Evolutionary conservation across 2,329 filamentous ascomycete genomes (phyloP).

Genomic region (Leptographium galeiforme): DNA sequence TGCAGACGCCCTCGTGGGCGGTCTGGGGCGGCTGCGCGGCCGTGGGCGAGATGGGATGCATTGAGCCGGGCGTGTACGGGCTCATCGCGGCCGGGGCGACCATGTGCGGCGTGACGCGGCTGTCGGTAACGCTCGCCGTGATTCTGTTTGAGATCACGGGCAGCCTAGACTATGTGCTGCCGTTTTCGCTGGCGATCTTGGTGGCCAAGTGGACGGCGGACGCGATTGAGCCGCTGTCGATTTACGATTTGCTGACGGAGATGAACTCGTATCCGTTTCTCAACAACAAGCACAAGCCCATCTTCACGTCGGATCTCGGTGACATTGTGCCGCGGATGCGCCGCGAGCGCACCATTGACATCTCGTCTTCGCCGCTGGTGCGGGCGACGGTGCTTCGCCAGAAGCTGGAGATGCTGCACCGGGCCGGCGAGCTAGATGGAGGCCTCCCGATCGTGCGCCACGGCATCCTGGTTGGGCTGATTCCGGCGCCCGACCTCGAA

Average conservation of each 20-base stretch:
- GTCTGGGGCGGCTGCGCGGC: constrained; percentile 65
- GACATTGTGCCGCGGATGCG: constrained; percentile 73
- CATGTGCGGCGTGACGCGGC: constrained; percentile 91
- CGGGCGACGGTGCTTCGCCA: constrained; percentile 60
- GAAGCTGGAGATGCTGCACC: constrained; percentile 72
- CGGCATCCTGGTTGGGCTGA: constrained; percentile 71
- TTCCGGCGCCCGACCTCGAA: constrained; percentile 86
- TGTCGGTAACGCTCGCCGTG: constrained; percentile 87
- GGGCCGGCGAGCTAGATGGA: constrained; percentile 80
- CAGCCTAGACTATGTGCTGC: constrained; percentile 85
- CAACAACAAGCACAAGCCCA: constrained; percentile 87
- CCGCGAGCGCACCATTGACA: constrained; percentile 72
- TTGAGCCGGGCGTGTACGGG: constrained; percentile 94
- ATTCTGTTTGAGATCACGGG: constrained; percentile 95
- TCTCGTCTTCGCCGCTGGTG: constrained; percentile 69
- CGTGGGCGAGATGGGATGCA: constrained; percentile 62
- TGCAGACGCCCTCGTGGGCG: constrained; percentile 55
- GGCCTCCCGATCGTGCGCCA: constrained; percentile 77
- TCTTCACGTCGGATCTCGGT: constrained; percentile 77
- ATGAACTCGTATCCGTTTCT: constrained; percentile 97
- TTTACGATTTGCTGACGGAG: constrained; percentile 88
- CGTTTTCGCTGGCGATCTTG: constrained; percentile 82
- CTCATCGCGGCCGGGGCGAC: constrained; percentile 89
- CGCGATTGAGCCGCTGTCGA: constrained; percentile 83
- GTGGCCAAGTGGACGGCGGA: constrained; percentile 98